Conservation (phyloP, 371 early-diverging fungal species). For the Mucor piriformis region DNA sequence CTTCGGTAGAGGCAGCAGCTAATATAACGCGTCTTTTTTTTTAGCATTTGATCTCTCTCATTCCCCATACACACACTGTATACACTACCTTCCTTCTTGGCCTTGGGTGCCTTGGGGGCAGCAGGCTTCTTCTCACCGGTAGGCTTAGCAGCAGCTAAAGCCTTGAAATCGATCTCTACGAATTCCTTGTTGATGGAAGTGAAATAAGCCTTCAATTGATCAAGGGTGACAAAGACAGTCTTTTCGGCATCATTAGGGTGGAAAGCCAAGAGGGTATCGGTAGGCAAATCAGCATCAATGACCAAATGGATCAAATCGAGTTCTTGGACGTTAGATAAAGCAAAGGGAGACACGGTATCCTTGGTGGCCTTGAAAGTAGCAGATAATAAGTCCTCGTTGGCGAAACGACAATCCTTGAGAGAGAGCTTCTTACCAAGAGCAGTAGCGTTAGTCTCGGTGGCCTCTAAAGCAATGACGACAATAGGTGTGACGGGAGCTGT, state of each 20-base stretch:
- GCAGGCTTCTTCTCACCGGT: slow-evolving; percentile 40
- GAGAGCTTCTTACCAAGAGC: slow-evolving; percentile 62
- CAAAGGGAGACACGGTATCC: slow-evolving; percentile 68
- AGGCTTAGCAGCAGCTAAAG: slow-evolving; percentile 47
- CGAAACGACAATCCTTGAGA: slow-evolving; percentile 73
- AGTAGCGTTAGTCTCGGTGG: slow-evolving; percentile 56
- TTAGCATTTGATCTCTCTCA: neutral
- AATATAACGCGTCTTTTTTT: slow-evolving; percentile 6
- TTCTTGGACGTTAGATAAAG: slow-evolving; percentile 55
- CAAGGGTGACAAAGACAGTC: slow-evolving; percentile 60
- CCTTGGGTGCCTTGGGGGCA: slow-evolving; percentile 27
- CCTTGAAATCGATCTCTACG: slow-evolving; percentile 49
- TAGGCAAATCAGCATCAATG: slow-evolving; percentile 57
- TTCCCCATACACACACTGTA: neutral
- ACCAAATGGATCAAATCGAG: slow-evolving; percentile 60
- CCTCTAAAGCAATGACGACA: slow-evolving; percentile 61
- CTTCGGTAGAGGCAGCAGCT: slow-evolving; percentile 44
- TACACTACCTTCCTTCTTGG: slow-evolving; percentile 46
- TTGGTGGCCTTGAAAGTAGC: slow-evolving; percentile 57
- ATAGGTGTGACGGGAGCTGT: slow-evolving; percentile 64
- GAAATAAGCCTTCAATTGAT: slow-evolving; percentile 52
- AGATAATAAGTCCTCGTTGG: slow-evolving; percentile 62
- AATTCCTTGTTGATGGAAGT: slow-evolving; percentile 39
- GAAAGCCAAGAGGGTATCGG: slow-evolving; percentile 55
- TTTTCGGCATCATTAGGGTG: slow-evolving; percentile 59